Base-by-base conservation (phyloP, 306 rosid species). In the Trichosanthes cucumerina region DNA sequence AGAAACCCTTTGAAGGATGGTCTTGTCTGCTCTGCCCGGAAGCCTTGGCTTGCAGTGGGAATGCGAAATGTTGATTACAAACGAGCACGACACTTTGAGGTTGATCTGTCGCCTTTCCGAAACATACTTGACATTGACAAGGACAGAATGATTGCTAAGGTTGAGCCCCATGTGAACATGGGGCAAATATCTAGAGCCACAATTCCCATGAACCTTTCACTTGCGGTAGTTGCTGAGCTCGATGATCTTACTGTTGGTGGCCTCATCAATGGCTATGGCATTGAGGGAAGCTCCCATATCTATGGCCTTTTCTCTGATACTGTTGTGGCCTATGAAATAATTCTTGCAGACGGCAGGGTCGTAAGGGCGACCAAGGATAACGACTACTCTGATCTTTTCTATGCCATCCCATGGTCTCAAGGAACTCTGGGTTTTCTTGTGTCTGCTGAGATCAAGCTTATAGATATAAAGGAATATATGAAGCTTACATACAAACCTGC, bases 241-340 rank as follows among this genome's bases (percentile, higher is more conserved):
- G 98, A 95, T 79, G 98, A 95, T 85, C 98, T 95, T 74, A 95
- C 98, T 56, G 98, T 95, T 44, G 98, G 98, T 81, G 98, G 98
- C 78, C 96, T 95, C 83, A 95, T 95, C 58, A 95, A 95, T 69
- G 98, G 98, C 56, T 95, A 95, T 74, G 98, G 98, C 41, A 92
- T 95, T 39, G 98, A 95, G 88, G 98, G 98, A 78, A 95, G 98
- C 87, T 91, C 97, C 77, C 98, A 95, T 88, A 73, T 87, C 78
- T 95, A 83, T 86, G 98, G 98, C 76, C 87, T 95, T 46, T 92
- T 95, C 86, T 78, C 98, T 44, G 98, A 95, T 44, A 92, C 97
- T 9, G 97, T 95, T 60, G 98, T 95, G 81, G 91, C 98, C 24
- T 95, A 82, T 58, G 98, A 95, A 83, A 81, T 95, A 76, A 79